Evolutionary conservation across 495 filamentous ascomycete species (phyloP).

Genomic region (Trichoderma erinaceum): DNA sequence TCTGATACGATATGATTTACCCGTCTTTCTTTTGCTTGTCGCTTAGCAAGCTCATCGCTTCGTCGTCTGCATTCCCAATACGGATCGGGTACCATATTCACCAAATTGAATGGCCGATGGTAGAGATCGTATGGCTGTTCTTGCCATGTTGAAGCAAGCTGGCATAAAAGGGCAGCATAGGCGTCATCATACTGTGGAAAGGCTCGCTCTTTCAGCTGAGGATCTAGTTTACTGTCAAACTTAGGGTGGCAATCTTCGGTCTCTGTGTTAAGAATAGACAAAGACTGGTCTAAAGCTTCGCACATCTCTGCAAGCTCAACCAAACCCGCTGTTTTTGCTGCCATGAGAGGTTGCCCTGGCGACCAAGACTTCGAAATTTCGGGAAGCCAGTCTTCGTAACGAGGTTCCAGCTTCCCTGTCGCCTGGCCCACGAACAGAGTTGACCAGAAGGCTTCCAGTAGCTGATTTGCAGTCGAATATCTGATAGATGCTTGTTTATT

Average conservation of each 20-base stretch:
- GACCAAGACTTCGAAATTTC: background rate
- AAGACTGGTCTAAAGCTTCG: background rate
- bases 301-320: background rate
- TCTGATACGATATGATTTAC: background rate
- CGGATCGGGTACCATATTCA: background rate
- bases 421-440: background rate
- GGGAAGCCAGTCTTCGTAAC: background rate
- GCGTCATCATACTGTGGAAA: background rate
- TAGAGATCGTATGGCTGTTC: slow-evolving; percentile 1
- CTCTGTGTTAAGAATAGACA: background rate
- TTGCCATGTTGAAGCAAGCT: background rate
- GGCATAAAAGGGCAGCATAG: background rate
- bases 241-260: background rate
- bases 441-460: slow-evolving; percentile 2
- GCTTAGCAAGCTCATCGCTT: background rate
- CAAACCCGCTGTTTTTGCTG: background rate
- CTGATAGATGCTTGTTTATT: background rate
- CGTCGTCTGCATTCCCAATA: slow-evolving; percentile 1
- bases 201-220: background rate
- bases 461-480: background rate
- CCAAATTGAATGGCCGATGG: background rate
- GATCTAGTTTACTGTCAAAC: background rate
- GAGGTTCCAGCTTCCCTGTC: background rate
- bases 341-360: background rate
- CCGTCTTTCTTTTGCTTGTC: background rate